Evolutionary conservation across 176 grass and related monocot species (phyloP).

Genomic region (Cenchrus americanus): DNA sequence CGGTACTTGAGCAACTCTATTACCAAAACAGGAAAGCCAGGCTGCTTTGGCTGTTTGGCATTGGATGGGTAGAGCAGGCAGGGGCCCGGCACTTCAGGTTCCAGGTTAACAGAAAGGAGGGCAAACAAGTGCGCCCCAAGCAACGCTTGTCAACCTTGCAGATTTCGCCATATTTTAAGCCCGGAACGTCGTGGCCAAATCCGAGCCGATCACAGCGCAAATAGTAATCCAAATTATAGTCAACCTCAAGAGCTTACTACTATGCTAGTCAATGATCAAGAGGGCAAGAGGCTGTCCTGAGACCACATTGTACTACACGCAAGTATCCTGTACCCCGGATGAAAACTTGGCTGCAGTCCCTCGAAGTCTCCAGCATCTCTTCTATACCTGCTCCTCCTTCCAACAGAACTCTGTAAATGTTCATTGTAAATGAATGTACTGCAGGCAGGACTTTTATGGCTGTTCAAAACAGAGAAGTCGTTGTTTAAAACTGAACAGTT

Average conservation of each 20-base stretch:
- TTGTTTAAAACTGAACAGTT: neutral
- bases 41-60: neutral
- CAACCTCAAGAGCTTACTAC: neutral
- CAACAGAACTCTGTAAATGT: neutral
- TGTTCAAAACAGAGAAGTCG: neutral
- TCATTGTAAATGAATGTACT: neutral
- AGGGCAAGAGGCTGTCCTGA: neutral
- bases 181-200: neutral
- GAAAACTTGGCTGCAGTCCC: neutral
- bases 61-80: conserved; percentile 1
- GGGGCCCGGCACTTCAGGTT: neutral
- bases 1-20: neutral
- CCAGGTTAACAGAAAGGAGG: conserved; percentile 1
- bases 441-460: neutral
- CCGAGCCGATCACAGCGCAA: neutral
- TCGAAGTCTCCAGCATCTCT: neutral
- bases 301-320: neutral
- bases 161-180: neutral
- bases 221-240: neutral
- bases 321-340: neutral
- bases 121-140: conserved; percentile 53
- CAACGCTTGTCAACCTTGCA: conserved; percentile 16
- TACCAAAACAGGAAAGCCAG: conserved; percentile 38
- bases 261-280: too few species aligned
- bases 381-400: neutral